These are phyloP conservation scores for Paramecium sexaurelia DNA, from an alignment of 73 alveolate species.

Conservation along the genomic window DNA sequence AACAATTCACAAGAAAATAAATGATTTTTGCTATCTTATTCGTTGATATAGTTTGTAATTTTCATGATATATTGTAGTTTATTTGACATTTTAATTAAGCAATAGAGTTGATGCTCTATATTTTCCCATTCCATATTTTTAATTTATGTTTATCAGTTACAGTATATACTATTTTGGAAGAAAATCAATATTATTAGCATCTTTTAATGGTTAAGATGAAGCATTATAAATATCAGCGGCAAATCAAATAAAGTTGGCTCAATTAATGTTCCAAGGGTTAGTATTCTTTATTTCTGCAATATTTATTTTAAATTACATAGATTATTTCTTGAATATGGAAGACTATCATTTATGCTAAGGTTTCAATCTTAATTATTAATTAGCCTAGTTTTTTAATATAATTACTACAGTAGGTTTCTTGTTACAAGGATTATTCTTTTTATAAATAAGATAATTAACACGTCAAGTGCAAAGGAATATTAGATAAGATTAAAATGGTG, in stretches of 20 bases:
- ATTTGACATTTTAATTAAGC: not conserved
- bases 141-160: not conserved
- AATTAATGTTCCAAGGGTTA: not conserved
- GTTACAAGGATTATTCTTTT: not conserved
- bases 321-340: not conserved
- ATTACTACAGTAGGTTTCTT: not conserved
- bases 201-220: not conserved
- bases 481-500: not conserved
- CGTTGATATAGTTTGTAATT: not conserved
- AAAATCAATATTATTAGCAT: not conserved
- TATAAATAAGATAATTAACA: not conserved
- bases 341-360: not conserved
- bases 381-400: slow-evolving; percentile 21
- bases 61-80: not conserved
- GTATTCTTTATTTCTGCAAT: not conserved
- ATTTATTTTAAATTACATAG: not conserved
- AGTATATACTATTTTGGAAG: slow-evolving; percentile 12
- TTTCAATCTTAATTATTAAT: not conserved
- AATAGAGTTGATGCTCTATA: not conserved
- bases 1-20: not conserved
- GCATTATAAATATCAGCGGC: not conserved
- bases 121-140: slow-evolving; percentile 27
- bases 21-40: not conserved
- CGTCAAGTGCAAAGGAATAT: not conserved
- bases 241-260: not conserved